Evolutionary conservation across 768 basidiomycete genomes (phyloP).

Genomic region (Clitopilus passeckerianus): DNA sequence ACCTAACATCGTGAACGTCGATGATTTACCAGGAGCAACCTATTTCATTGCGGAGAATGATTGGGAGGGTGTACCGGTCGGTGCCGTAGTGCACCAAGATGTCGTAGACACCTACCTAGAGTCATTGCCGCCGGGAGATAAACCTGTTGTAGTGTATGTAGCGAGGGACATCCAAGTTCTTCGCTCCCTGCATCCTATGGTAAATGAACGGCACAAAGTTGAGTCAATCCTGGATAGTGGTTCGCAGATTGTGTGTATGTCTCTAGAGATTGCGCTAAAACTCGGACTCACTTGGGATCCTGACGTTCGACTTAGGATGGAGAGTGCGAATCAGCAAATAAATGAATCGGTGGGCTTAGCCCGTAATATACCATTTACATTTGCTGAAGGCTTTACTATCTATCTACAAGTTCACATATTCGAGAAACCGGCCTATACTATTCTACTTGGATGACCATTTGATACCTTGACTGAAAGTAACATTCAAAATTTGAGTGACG

Average conservation of each 20-base stretch:
- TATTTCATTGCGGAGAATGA: no score
- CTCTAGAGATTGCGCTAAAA: conserved; percentile 11
- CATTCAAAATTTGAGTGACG: conserved; percentile 11
- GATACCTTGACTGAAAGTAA: conserved; percentile 11
- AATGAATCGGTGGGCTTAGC: conserved; percentile 16
- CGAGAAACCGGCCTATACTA: conserved; percentile 15
- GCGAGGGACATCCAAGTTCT: no score
- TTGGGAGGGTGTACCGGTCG: no score
- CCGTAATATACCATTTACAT: conserved; percentile 15
- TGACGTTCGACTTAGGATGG: conserved; percentile 13
- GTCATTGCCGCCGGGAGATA: no score
- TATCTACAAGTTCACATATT: conserved; percentile 23
- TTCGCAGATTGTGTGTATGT: conserved; percentile 19
- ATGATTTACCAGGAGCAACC: no score
- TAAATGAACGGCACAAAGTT: no score
- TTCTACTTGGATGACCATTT: conserved; percentile 21
- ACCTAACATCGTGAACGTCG: no score
- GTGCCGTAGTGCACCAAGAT: no score
- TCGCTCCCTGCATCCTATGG: no score
- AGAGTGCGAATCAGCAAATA: conserved; percentile 16
- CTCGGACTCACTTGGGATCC: conserved; percentile 14
- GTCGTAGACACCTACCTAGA: no score
- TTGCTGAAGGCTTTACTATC: conserved; percentile 15
- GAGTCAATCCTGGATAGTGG: conserved; percentile 16
- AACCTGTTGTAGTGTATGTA: no score